These are phyloP conservation scores for Magnolia sinica DNA, from an alignment of 164 flowering plant genomes.

Conservation along the genomic window DNA sequence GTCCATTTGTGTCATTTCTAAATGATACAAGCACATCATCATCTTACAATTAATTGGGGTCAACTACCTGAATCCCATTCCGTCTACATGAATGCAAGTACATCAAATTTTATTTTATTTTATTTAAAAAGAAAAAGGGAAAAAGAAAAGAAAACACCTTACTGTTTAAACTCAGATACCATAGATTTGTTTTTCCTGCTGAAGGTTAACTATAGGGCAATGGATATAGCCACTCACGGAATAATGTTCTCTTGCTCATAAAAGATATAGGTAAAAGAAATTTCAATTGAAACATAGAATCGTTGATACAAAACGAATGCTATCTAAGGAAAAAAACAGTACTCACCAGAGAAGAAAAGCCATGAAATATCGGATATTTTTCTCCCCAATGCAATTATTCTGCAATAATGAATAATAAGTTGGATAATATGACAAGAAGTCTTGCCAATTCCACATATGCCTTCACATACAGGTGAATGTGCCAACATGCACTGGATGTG, in stretches of 20 bases:
- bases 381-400: conserved; percentile 99
- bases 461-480: background rate
- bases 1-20: background rate
- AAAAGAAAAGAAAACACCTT: too few species aligned
- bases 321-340: background rate
- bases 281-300: background rate
- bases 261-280: background rate
- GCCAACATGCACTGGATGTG: background rate
- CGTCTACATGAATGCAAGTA: too few species aligned
- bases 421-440: background rate
- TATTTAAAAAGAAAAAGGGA: too few species aligned
- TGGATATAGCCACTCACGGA: background rate
- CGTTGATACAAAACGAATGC: background rate
- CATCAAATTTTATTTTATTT: too few species aligned
- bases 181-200: background rate
- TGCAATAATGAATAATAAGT: conserved; percentile 28
- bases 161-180: too few species aligned
- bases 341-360: conserved; percentile 91
- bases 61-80: too few species aligned
- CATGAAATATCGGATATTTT: conserved; percentile 79
- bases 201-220: background rate
- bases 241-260: background rate
- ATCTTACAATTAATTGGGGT: too few species aligned
- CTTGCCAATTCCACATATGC: background rate
- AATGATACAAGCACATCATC: background rate